These are phyloP conservation scores for grape (Vitis vinifera) DNA, from an alignment of 164 flowering plant species.

Conservation along the genomic window ASM3070453v1 NC_081805.1:1833501-1834000, in stretches of 20 bases:
- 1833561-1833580: slow-evolving; percentile 63
- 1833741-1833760: slow-evolving; percentile 94
- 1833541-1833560: slow-evolving; percentile 78
- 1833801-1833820: slow-evolving; percentile 97
- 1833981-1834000: slow-evolving; percentile 40
- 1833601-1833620: slow-evolving; percentile 92
- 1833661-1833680: slow-evolving; percentile 70
- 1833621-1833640: slow-evolving; percentile 65
- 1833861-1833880: slow-evolving; percentile 98
- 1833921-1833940: slow-evolving; percentile 36
- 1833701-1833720: slow-evolving; percentile 91
- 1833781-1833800: slow-evolving; percentile 97
- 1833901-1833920: slow-evolving; percentile 26
- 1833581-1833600: slow-evolving; percentile 62
- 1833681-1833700: slow-evolving; percentile 79
- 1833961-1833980: slow-evolving; percentile 16
- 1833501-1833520: slow-evolving; percentile 90
- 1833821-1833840: slow-evolving; percentile 90
- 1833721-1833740: slow-evolving; percentile 87
- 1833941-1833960: slow-evolving; percentile 21
- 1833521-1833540: slow-evolving; percentile 96
- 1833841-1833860: slow-evolving; percentile 86
- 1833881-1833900: slow-evolving; percentile 62
- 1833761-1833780: slow-evolving; percentile 98
- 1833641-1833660: slow-evolving; percentile 69